Conservation (phyloP, 2,329 filamentous ascomycete species). For the Alternaria rosae region DNA sequence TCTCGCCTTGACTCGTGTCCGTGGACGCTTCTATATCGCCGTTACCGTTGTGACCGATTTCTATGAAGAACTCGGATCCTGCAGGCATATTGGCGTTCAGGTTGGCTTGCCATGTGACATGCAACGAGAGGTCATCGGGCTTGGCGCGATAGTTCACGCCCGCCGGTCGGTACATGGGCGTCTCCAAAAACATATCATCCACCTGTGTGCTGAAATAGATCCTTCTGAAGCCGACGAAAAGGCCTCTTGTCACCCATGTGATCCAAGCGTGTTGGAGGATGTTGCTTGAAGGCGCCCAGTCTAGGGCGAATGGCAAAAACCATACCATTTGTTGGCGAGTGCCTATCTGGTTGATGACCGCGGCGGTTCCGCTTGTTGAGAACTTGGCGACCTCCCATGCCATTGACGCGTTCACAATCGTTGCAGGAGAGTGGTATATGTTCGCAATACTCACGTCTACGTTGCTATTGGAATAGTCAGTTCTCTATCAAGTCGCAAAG, state of each 20-base stretch:
- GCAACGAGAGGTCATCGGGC: constrained; percentile 39
- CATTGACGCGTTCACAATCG: constrained; percentile 60
- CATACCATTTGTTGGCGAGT: constrained; percentile 68
- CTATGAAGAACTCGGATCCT: constrained; percentile 48
- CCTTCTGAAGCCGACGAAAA: constrained; percentile 65
- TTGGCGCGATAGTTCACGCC: constrained; percentile 59
- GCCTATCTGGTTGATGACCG: constrained; percentile 66
- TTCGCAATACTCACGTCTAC: constrained; percentile 41
- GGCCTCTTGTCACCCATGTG: constrained; percentile 66
- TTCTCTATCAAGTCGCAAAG: neutral
- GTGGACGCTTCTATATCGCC: constrained; percentile 47
- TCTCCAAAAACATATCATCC: constrained; percentile 68
- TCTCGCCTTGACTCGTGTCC: constrained; percentile 31
- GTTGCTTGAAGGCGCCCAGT: constrained; percentile 63
- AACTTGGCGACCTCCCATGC: constrained; percentile 61
- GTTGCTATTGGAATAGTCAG: constrained; percentile 27
- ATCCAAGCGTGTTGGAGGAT: constrained; percentile 70
- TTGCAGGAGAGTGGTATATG: constrained; percentile 67
- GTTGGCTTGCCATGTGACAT: constrained; percentile 40
- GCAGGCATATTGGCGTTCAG: constrained; percentile 43
- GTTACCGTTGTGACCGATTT: constrained; percentile 50
- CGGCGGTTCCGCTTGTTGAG: constrained; percentile 60
- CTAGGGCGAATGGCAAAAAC: constrained; percentile 63
- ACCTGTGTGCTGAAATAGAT: constrained; percentile 65
- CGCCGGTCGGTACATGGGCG: constrained; percentile 52